Base-by-base conservation (phyloP, 2,329 filamentous ascomycete species). In the Triangularia verruculosa region DNA sequence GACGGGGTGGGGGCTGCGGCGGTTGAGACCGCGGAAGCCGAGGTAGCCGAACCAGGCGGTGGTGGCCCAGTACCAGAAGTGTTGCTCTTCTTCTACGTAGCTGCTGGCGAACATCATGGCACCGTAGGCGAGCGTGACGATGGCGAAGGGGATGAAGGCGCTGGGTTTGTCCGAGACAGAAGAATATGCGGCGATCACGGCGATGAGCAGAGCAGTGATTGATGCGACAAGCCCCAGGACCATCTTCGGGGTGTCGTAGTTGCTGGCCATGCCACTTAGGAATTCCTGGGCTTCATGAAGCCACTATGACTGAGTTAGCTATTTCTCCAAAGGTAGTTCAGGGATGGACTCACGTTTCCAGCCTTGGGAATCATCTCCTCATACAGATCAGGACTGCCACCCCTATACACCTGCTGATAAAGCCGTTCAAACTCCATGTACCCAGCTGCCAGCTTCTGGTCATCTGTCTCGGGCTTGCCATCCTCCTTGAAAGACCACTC, bases 71-170 rank as follows among this genome's bases (percentile, higher is more conserved):
- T 99, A 98, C 95, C 95, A 99, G 74, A 97, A 97, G 69, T 98
- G 92, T 57, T 99, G 95, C 75, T 99, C 95, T 77, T 99, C 95
- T 76, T 99, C 95, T 1, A 99, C 92, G 74, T 95, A 99, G 72
- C 93, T 98, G 74, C 92, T 97, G 9, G 93, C 94, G 77, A 98
- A 98, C 93, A 98, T 98, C 87, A 97, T 96, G 39, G 86, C 75
- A 1, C 89, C 87, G 72, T 98, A 97, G 0, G 84, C 75, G 0
- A 88, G 56, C 0, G 84, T 84, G 28, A 87, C 79, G 1, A 83
- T 66, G 3, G 78, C 68, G 58, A 90, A 78, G 3, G 82, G 80
- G 8, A 74, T 62, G 11, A 80, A 70, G 13, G 69, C 67, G 66
- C 70, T n/a, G 68, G 71, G 65, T 65, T 74, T 13, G 64, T 66